Evolutionary conservation across 139 green algal species (phyloP).

Genomic region (Micractinium sp.): DNA sequence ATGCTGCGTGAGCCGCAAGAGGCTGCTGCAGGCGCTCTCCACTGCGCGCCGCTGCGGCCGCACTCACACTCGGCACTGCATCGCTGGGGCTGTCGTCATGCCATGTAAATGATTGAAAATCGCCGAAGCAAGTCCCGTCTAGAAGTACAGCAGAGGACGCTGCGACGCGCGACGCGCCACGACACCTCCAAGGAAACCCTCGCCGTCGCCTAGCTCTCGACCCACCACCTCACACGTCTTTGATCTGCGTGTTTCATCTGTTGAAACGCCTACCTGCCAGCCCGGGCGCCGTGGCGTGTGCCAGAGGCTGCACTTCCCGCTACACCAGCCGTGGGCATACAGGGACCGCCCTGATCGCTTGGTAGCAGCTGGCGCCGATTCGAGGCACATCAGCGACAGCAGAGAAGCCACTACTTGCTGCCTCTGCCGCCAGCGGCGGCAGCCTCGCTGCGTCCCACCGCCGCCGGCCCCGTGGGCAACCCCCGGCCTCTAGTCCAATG

Average conservation of each 20-base stretch:
- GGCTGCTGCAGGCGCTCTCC: neutral
- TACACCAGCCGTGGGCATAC: too few species aligned
- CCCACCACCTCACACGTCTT: too few species aligned
- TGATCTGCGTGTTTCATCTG: too few species aligned
- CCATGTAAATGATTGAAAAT: neutral
- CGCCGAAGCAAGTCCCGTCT: too few species aligned
- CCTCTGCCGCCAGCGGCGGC: neutral
- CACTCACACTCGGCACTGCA: conserved; percentile 21
- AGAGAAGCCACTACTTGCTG: neutral
- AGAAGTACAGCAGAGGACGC: too few species aligned
- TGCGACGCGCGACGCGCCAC: neutral
- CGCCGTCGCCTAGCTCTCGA: too few species aligned
- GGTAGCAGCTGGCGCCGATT: too few species aligned
- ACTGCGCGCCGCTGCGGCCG: neutral
- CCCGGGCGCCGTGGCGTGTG: too few species aligned
- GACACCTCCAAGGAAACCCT: neutral
- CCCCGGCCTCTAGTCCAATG: neutral
- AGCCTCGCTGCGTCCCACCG: neutral
- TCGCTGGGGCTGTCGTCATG: neutral
- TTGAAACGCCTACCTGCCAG: too few species aligned
- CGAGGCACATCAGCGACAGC: neutral
- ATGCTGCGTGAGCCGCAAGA: neutral
- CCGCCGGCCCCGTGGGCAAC: neutral
- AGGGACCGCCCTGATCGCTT: too few species aligned
- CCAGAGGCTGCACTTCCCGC: too few species aligned